Percentiles rank a stretch among this genome's conserved stretches.
Conservation (phyloP, 2,329 filamentous ascomycete genomes). For the Fusarium siculi region DNA sequence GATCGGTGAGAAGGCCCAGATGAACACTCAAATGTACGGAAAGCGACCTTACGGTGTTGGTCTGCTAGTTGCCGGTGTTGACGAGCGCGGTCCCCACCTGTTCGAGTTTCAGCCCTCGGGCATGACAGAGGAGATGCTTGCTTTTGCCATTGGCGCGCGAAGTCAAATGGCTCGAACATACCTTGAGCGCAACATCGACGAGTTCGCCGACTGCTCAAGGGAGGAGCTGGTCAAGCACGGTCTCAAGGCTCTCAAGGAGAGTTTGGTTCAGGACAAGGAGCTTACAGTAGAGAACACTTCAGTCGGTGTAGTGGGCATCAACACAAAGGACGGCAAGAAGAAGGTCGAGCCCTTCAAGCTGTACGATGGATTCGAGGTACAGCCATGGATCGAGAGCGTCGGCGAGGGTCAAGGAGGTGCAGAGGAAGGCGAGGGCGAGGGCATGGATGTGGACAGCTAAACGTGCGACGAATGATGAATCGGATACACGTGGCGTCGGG, state of each 20-base stretch:
- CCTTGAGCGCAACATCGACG: conserved; percentile 88
- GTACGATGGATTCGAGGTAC: conserved; percentile 88
- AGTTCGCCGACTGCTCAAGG: conserved; percentile 78
- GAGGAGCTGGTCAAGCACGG: conserved; percentile 94
- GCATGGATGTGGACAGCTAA: conserved; percentile 53
- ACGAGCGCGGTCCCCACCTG: conserved; percentile 92
- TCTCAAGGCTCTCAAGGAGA: conserved; percentile 91
- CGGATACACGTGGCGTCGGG: conserved; percentile 37
- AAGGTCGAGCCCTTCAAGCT: conserved; percentile 84
- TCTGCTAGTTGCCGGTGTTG: conserved; percentile 90
- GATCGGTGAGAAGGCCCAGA: conserved; percentile 96
- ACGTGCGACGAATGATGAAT: conserved; percentile 24
- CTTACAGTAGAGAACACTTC: conserved; percentile 97
- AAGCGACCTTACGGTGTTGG: conserved; percentile 97
- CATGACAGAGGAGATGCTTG: conserved; percentile 96
- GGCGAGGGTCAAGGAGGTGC: conserved; percentile 61
- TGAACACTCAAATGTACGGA: conserved; percentile 97
- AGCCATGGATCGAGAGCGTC: conserved; percentile 83
- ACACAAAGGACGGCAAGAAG: conserved; percentile 60
- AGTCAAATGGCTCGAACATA: conserved; percentile 99
- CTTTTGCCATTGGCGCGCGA: conserved; percentile 93
- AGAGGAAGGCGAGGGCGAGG: conserved; percentile 48
- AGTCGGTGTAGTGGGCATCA: conserved; percentile 81
- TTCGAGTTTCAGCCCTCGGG: conserved; percentile 98
- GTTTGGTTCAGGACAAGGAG: conserved; percentile 95